A percentile compares a stretch with the other conserved stretches of the same genome.
These are phyloP conservation scores for Solanum habrochaites DNA, from an alignment of 257 asterid genomes.

Conservation along the genomic window DNA sequence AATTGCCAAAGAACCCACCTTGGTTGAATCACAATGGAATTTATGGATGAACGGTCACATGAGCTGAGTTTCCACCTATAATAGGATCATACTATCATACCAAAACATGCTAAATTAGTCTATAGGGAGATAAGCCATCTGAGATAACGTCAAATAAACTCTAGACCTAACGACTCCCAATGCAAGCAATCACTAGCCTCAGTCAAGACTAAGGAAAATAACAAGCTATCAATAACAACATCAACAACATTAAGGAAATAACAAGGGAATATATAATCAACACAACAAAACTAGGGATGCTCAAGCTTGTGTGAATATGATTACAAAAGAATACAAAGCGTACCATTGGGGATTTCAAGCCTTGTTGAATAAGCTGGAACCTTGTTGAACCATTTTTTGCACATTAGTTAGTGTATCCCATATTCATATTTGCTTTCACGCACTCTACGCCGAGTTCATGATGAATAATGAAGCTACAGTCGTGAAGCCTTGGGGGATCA, in stretches of 20 bases:
- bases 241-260: too few relatives aligned
- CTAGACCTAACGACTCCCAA: neutral
- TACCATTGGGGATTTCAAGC: neutral
- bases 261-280: neutral
- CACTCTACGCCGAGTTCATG: accelerated
- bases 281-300: neutral
- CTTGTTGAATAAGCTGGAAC: neutral
- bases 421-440: neutral
- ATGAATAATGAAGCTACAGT: neutral
- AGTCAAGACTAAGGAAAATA: neutral
- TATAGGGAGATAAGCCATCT: neutral
- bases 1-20: neutral
- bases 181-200: neutral
- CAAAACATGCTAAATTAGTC: too few relatives aligned
- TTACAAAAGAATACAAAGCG: neutral
- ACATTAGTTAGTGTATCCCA: neutral
- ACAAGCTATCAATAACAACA: too few relatives aligned
- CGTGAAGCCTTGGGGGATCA: neutral
- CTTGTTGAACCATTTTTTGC: neutral
- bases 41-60: neutral
- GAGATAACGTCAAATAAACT: too few relatives aligned
- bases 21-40: neutral
- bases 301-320: neutral
- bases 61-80: neutral
- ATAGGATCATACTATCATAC: neutral